Base-by-base conservation (phyloP, 129 eudicot genomes). In the Helianthus annuus region DNA sequence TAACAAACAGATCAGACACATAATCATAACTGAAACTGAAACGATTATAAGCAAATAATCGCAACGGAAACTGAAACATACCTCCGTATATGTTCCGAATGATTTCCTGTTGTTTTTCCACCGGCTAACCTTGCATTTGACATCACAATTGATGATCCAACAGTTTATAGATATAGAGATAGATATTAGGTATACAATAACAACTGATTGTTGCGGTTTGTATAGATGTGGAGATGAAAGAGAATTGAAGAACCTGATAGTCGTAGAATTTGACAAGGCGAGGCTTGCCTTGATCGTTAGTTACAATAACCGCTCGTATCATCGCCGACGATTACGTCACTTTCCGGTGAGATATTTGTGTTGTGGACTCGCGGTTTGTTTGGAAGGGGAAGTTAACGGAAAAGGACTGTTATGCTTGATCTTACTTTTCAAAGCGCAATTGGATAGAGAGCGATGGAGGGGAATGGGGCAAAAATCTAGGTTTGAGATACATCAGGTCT, bases 71-170 rank as follows among this genome's bases (percentile, higher is more conserved):
- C 17, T n/a, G 19, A 76, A 77, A 13, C 7, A 6, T 14, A 85
- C 97, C 90, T 80, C 73, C 67, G 51, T 90, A 94, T 14, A 94
- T 69, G 57, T 80, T 88, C 48, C 96, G 92, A 53, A 94, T 80
- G 74, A 94, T 78, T 67, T 94, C 91, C 58, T 94, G 97, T 75
- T 90, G 97, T 87, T 94, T 94, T 89, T 90, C 96, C 79, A 82
- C 82, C 1, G 97, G 82, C 98, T 94, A 78, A 73, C 75, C 66
- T 60, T 59, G 59, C 76, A 72, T 39, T 68, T 57, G 9, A 77
- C 63, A 82, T 38, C 10, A 70, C 24, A 54, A 77, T 54, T 68
- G 15, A 66, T 72, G 67, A 79, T 64, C 22, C 64, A 22, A 7
- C 44, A 86, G 14, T 15, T 75, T 8, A 51, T 45, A 63, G 36